phyloP scores from a whole-genome alignment of 192 early-diverging fungal genomes.

The Piromyces sp. region DNA sequence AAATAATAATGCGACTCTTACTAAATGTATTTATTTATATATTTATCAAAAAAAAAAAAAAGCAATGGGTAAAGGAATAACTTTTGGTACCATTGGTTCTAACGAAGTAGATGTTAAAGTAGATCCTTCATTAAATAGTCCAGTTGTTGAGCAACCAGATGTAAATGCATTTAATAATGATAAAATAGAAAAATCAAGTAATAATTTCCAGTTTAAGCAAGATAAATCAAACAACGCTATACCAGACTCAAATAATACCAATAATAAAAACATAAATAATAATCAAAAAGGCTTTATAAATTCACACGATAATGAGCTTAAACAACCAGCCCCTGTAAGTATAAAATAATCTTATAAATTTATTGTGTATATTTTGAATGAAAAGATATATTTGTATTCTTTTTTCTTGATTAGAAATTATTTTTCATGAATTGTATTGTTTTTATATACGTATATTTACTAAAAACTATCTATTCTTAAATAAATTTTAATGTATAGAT shows the following conservation, averaged over 20 bases:
- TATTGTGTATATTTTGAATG: no score
- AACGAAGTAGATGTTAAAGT: background rate
- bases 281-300: background rate
- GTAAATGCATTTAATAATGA: background rate
- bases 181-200: background rate
- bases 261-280: background rate
- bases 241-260: background rate
- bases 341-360: no score
- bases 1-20: no score
- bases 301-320: background rate
- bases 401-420: no score
- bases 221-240: background rate
- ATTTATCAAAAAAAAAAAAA: no score
- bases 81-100: background rate
- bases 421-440: no score
- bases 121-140: background rate
- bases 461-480: no score
- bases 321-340: background rate
- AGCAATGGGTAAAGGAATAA: background rate
- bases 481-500: background rate
- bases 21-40: no score
- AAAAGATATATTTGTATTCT: no score
- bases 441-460: no score
- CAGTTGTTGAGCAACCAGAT: background rate
- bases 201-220: background rate